These are phyloP conservation scores for Erigeron philadelphicus DNA, from an alignment of 140 eudicot genomes.

Conservation along the genomic window DNA sequence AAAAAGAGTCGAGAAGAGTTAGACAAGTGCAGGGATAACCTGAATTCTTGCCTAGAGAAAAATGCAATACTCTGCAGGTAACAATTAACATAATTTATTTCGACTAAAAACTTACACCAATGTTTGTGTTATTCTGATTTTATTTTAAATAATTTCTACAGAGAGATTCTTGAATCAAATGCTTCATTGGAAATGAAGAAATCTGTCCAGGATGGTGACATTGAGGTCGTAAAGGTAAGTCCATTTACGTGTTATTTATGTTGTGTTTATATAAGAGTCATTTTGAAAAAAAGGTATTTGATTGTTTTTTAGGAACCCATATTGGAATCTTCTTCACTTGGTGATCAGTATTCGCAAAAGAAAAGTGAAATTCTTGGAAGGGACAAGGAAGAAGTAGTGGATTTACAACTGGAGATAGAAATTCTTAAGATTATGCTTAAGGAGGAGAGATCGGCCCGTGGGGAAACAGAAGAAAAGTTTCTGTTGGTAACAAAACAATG, in stretches of 20 bases:
- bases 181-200: conserved; percentile 39
- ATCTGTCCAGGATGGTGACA: conserved; percentile 31
- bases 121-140: not conserved
- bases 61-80: conserved; percentile 52
- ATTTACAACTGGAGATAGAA: conserved; percentile 70
- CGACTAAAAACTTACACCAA: not conserved
- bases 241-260: conserved; percentile 8
- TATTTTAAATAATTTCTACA: conserved; percentile 29
- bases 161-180: conserved; percentile 55
- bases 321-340: conserved; percentile 32
- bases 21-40: conserved; percentile 52
- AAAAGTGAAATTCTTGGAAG: conserved; percentile 26
- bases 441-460: conserved; percentile 54
- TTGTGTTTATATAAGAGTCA: not conserved
- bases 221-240: conserved; percentile 53
- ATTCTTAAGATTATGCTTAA: conserved; percentile 61
- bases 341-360: conserved; percentile 26
- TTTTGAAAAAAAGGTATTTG: not conserved
- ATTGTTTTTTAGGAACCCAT: conserved; percentile 51
- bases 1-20: conserved; percentile 45
- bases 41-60: conserved; percentile 53
- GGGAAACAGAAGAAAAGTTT: conserved; percentile 41
- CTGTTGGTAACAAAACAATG: conserved; percentile 32
- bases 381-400: conserved; percentile 45
- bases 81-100: not conserved